A percentile compares a stretch with the other conserved stretches of the same genome.
phyloP scores from a whole-genome alignment of 2,329 filamentous ascomycete species.

The Septoria linicola region DNA sequence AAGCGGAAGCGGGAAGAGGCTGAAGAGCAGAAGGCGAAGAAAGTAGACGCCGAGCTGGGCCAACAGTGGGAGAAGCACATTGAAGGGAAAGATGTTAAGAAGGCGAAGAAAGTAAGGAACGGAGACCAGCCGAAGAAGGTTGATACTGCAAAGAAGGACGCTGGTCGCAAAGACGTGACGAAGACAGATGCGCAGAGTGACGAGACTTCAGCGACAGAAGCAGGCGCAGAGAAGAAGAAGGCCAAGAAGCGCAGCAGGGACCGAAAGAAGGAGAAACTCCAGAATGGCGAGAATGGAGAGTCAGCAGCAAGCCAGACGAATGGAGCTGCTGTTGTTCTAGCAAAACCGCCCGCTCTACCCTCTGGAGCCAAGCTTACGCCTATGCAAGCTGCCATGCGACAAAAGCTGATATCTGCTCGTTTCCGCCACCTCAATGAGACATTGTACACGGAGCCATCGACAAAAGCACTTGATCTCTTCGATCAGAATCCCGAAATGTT shows the following conservation, averaged over 20 bases:
- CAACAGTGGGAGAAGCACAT: slow-evolving; percentile 78
- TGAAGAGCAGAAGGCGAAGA: slow-evolving; percentile 54
- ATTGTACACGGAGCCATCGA: slow-evolving; percentile 87
- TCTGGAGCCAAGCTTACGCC: slow-evolving; percentile 71
- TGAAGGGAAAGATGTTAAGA: slow-evolving; percentile 58
- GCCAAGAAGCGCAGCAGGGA: slow-evolving; percentile 30
- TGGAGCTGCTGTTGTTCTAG: slow-evolving; percentile 15
- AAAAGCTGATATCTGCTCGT: slow-evolving; percentile 89
- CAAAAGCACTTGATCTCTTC: slow-evolving; percentile 80
- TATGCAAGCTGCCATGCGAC: slow-evolving; percentile 88
- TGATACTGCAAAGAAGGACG: slow-evolving; percentile 13
- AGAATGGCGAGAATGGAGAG: slow-evolving; percentile 15
- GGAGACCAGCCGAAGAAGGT: slow-evolving; percentile 21
- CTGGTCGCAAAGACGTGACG: slow-evolving; percentile 32
- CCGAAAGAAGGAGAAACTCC: slow-evolving; percentile 36
- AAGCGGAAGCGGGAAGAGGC: slow-evolving; percentile 37
- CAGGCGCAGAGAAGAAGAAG: slow-evolving; percentile 35
- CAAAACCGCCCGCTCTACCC: slow-evolving; percentile 36
- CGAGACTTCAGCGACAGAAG: slow-evolving; percentile 5
- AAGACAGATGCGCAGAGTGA: slow-evolving; percentile 15
- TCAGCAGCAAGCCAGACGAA: slow-evolving; percentile 1
- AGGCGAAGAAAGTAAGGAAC: slow-evolving; percentile 32
- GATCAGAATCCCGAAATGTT: slow-evolving; percentile 87
- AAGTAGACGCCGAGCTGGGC: slow-evolving; percentile 61
- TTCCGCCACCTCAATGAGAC: slow-evolving; percentile 98